Conservation (phyloP, 2,329 filamentous ascomycete species). For the Pseudopyrenochaeta lycopersici region DNA sequence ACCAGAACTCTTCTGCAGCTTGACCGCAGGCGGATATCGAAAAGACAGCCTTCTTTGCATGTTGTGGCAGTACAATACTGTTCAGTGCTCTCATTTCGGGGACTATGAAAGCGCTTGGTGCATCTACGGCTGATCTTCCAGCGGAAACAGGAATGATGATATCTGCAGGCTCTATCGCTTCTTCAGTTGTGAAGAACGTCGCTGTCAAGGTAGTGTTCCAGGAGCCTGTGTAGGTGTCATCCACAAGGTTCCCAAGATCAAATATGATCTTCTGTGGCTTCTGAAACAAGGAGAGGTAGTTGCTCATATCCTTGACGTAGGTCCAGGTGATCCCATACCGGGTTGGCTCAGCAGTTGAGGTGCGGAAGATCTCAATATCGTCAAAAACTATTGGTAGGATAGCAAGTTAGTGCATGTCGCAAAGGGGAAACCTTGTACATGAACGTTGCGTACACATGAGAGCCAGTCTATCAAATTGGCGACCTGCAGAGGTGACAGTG, state of each 20-base stretch:
- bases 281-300: conserved; percentile 74
- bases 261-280: conserved; percentile 78
- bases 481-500: conserved; percentile 74
- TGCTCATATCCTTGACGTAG: conserved; percentile 81
- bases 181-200: conserved; percentile 69
- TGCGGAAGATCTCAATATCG: conserved; percentile 83
- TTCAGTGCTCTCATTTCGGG: conserved; percentile 70
- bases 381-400: conserved; percentile 59
- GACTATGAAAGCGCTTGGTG: conserved; percentile 72
- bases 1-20: conserved; percentile 84
- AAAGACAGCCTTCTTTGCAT: conserved; percentile 74
- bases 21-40: conserved; percentile 82
- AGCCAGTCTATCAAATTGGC: conserved; percentile 80
- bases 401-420: too few species aligned
- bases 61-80: conserved; percentile 69
- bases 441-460: conserved; percentile 62
- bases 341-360: conserved; percentile 82
- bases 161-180: conserved; percentile 62
- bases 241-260: conserved; percentile 75
- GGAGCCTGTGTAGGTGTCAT: conserved; percentile 74
- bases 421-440: too few species aligned
- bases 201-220: conserved; percentile 80
- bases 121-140: conserved; percentile 58
- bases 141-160: conserved; percentile 73
- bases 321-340: conserved; percentile 75